Evolutionary conservation across 164 flowering plant genomes (phyloP), one percentile per base, ranked within the genome.

Genomic region (Macadamia integrifolia): DNA sequence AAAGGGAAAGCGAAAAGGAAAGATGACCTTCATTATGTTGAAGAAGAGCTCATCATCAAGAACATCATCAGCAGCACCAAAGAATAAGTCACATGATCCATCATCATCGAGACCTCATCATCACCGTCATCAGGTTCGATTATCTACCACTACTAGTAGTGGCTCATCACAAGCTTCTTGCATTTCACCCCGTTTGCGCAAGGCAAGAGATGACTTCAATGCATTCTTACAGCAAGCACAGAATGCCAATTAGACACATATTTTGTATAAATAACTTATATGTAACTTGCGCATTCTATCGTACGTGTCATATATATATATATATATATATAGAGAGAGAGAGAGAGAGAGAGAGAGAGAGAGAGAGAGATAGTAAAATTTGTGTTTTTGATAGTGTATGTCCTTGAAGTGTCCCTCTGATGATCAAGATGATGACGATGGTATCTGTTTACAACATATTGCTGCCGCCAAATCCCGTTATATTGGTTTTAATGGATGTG

Each of bases 201-300:
- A 84, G 77, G 92, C 86, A 2, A 86, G 94, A 66, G 91, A 89
- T 58, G 97, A 91, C 10, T 91, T 91, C 78, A 85, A 79, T 76
- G 86, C 93, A 11, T 86, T 77, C 72, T 74, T 91, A 62, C 87
- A 23, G 23, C 23, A 84, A 80, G 93, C 91, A 56, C 96, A 84
- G 70, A 80, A 79, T 61, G 84, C 82, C 28, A 23, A 23, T 23
- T 23, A 23, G 23, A 23, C 23, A 23, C 23, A 23, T 85, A 57
- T 49, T 40, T 72, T 62, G 40, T 35, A 35, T 23, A 23, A 23
- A 23, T 23, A 23, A 23, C 23, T 23, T 23, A 23, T 23, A 23
- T 23, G 23, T 23, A 23, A 23, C 23, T 23, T 23, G 23, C 23
- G 23, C 23, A 23, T 23, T 23, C 23, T 23, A 23, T 23, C 23